Conservation (phyloP, 345 rosid species). For the Eucalyptus grandis region DNA sequence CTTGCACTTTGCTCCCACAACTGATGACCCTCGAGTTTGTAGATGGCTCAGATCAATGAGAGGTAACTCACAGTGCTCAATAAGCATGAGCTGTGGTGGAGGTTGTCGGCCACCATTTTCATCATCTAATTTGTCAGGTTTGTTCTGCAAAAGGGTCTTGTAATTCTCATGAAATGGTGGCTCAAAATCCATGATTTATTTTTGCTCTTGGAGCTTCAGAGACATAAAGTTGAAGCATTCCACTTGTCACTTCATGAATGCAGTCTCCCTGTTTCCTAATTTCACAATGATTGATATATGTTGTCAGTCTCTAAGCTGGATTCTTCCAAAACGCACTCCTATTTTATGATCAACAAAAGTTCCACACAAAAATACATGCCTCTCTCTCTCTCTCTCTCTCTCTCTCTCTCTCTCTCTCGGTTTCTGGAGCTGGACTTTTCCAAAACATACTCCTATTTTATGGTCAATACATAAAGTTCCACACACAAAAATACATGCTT, state of each 20-base stretch:
- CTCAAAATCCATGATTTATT: slow-evolving; percentile 1
- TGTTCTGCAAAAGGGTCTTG: not conserved
- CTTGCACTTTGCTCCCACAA: slow-evolving; percentile 17
- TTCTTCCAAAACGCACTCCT: not conserved
- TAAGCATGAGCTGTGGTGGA: not conserved
- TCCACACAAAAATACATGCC: not conserved
- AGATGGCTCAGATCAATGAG: slow-evolving; percentile 30
- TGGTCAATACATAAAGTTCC: not conserved
- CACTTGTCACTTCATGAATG: not conserved
- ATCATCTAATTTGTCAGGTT: not conserved
- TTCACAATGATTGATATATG: not conserved
- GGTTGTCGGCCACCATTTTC: not conserved
- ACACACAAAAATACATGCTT: not conserved
- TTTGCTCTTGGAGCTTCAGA: not conserved
- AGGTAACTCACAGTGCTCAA: slow-evolving; percentile 29
- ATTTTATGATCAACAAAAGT: not conserved
- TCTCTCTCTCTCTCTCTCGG: not conserved
- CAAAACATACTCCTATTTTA: not conserved
- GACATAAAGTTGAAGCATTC: not conserved
- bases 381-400: not conserved
- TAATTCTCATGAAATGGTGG: slow-evolving; percentile 18
- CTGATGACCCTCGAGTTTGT: not conserved
- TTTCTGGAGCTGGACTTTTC: not conserved
- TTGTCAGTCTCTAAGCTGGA: not conserved
- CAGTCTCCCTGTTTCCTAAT: not conserved